Conservation (phyloP, 495 filamentous ascomycete genomes). For the Cercophora newfieldiana region DNA sequence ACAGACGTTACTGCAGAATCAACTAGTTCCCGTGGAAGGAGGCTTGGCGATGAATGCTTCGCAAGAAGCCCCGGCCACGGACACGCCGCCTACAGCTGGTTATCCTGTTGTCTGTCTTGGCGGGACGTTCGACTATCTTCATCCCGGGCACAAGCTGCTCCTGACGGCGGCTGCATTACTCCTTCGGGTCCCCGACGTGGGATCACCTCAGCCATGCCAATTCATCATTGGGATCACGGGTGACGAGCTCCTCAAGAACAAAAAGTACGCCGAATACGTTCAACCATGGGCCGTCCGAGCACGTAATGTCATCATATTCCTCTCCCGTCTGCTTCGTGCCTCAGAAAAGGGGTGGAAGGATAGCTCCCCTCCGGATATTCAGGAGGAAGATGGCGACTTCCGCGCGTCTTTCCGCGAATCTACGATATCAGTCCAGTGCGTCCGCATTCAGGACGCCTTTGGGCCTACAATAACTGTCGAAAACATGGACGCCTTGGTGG, state of each 20-base stretch:
- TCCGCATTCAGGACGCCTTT: constrained; percentile 84
- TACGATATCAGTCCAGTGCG: constrained; percentile 62
- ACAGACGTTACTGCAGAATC: constrained; percentile 44
- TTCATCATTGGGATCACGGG: constrained; percentile 86
- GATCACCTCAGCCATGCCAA: constrained; percentile 39
- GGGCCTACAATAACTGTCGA: constrained; percentile 89
- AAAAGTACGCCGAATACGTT: constrained; percentile 79
- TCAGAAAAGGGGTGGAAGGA: constrained; percentile 42
- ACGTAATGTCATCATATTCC: constrained; percentile 65
- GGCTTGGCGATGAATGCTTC: constrained; percentile 45
- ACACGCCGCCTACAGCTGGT: constrained; percentile 26
- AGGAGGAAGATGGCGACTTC: constrained; percentile 39
- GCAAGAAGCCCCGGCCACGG: constrained; percentile 4
- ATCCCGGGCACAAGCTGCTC: constrained; percentile 92
- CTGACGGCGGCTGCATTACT: constrained; percentile 80
- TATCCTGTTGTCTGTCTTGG: constrained; percentile 69
- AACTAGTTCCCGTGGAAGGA: constrained; percentile 47
- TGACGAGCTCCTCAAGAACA: constrained; percentile 79
- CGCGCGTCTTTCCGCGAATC: constrained; percentile 44
- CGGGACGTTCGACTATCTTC: constrained; percentile 95
- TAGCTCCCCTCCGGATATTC: constrained; percentile 15
- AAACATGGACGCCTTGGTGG: constrained; percentile 74
- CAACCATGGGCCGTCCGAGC: constrained; percentile 77
- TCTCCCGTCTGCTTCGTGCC: constrained; percentile 66
- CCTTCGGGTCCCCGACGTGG: constrained; percentile 53